Base-by-base conservation (phyloP, 371 early-diverging fungal genomes). In the Mucor saturninus region DNA sequence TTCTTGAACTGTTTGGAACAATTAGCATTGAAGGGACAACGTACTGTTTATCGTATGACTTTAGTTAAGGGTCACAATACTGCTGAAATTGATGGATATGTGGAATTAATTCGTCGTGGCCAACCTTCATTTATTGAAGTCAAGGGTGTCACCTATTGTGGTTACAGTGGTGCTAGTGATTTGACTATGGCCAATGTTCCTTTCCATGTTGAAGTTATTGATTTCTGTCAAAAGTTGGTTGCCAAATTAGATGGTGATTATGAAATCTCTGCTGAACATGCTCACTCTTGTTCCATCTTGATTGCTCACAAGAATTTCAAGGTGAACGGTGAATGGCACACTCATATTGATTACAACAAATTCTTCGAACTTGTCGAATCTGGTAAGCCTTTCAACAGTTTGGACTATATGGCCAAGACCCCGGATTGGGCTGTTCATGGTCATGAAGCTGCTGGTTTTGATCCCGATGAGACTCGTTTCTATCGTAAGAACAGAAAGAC, bases 61-160 rank as follows among this genome's bases (percentile, higher is more conserved):
- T 68, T 93, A 2, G 92, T 93, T 56, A 92, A 93, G 75, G 91
- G 86, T 14, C 87, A 86, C 64, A 93, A 93, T 66, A 88, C 86
- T 37, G 89, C 86, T 14, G 89, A 90, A 55, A 72, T 92, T 56
- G 81, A 80, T 62, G 84, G 88, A 58, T 93, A 93, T 75, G 88
- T 83, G 4, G 86, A 88, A 40, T 70, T 92, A n/a, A 83, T 93
- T 38, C 79, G 80, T 50, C 83, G 86, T 51, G 93, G 92, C 14
- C 76, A 79, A 54, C 93, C 93, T 11, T 90, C 89, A 38, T 91
- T 93, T 67, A 89, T 93, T 50, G 93, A 93, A 70, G 84, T 92
- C 48, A 89, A 89, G 73, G 89, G 90, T 30, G 88, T 88, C 13
- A 89, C 90, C 2, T 89, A 86, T 64, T 90, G 89, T 69, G 89